Percentiles rank a stretch among this genome's conserved stretches.
Evolutionary conservation across 164 flowering plant genomes (phyloP).

Genomic region (Malania oleifera): DNA sequence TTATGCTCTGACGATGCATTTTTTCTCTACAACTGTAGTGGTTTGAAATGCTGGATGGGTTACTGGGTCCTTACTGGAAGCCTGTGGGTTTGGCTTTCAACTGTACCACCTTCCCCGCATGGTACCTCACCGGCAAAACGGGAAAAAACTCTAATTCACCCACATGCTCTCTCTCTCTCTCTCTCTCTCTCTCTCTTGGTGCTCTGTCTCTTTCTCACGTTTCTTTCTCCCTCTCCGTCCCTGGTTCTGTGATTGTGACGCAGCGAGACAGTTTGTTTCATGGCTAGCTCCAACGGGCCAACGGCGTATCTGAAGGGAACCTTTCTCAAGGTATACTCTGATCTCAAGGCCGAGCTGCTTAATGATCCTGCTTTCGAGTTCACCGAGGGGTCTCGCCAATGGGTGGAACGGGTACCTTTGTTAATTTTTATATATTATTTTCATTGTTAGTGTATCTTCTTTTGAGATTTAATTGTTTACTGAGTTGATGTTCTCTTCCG

Average conservation of each 20-base stretch:
- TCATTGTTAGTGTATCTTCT: neutral
- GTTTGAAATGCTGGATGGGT: conserved; percentile 92
- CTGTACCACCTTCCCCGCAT: conserved; percentile 93
- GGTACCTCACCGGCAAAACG: conserved; percentile 87
- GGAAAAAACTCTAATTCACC: too few species aligned
- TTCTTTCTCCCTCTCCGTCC: too few species aligned
- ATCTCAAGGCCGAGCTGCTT: conserved; percentile 79
- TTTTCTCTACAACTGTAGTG: conserved; percentile 33
- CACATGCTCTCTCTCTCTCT: too few species aligned
- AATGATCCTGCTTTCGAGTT: conserved; percentile 85
- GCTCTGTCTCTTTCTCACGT: too few species aligned
- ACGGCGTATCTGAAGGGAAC: conserved; percentile 39
- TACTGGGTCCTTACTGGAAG: conserved; percentile 91
- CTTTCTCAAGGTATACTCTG: conserved; percentile 56
- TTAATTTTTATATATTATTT: neutral
- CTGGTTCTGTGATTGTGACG: too few species aligned
- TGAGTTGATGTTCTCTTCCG: too few species aligned
- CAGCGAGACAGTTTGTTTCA: too few species aligned
- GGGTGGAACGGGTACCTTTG: conserved; percentile 69
- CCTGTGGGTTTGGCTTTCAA: conserved; percentile 85
- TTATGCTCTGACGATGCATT: neutral
- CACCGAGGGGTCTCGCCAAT: conserved; percentile 69
- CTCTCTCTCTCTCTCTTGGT: too few species aligned
- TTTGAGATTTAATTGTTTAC: too few species aligned
- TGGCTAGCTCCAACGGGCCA: conserved; percentile 27